Evolutionary conservation across 805 yeast species (phyloP).

Genomic region (Yarrowia osloensis): DNA sequence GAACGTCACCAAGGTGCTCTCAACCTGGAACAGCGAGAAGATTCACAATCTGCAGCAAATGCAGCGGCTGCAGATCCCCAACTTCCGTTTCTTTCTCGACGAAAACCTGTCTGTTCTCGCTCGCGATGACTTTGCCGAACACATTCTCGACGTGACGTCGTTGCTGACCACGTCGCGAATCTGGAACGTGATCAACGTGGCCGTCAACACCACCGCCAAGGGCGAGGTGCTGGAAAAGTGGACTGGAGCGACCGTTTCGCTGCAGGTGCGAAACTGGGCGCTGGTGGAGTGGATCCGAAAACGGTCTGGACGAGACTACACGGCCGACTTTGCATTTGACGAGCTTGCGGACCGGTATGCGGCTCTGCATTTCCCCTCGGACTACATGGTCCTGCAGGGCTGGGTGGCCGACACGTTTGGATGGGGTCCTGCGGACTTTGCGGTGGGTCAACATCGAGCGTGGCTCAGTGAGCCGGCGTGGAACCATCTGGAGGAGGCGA

Average conservation of each 20-base stretch:
- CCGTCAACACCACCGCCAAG: constrained; percentile 39
- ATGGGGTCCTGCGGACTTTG: constrained; percentile 43
- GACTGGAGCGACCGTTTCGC: constrained; percentile 43
- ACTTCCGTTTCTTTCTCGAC: constrained; percentile 34
- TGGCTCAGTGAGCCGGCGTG: constrained; percentile 46
- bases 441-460: constrained; percentile 43
- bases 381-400: constrained; percentile 38
- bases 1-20: constrained; percentile 34
- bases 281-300: constrained; percentile 46
- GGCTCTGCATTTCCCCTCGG: constrained; percentile 40
- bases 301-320: constrained; percentile 42
- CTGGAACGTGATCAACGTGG: constrained; percentile 44
- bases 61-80: constrained; percentile 32
- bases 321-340: constrained; percentile 46
- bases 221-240: constrained; percentile 40
- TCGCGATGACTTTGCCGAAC: constrained; percentile 13
- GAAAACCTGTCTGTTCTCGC: constrained; percentile 14
- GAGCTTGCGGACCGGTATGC: constrained; percentile 45
- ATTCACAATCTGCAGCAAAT: not conserved
- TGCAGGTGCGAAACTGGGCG: constrained; percentile 44
- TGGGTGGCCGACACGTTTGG: constrained; percentile 44
- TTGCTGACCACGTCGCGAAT: constrained; percentile 41
- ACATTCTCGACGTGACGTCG: constrained; percentile 1
- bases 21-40: constrained; percentile 4
- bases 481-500: constrained; percentile 42